Percentiles rank a stretch among this genome's conserved stretches.
These are phyloP conservation scores for Calvatia gigantea DNA, from an alignment of 768 basidiomycete genomes.

Conservation along the genomic window DNA sequence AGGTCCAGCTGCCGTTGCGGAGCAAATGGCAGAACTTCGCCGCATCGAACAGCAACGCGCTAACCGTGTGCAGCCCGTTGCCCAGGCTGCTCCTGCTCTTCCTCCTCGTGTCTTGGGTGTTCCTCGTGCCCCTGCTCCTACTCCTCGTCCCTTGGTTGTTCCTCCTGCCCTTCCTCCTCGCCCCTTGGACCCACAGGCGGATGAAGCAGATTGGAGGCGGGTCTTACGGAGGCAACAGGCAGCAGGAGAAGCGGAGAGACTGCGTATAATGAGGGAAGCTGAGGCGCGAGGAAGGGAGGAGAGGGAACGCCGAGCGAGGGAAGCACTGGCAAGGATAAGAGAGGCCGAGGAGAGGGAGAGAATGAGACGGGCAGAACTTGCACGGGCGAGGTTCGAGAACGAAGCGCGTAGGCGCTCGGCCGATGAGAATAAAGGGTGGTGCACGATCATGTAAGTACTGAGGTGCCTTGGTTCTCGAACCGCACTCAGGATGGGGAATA, in stretches of 20 bases:
- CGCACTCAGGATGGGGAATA: no score
- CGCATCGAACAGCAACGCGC: neutral
- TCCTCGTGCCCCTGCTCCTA: neutral
- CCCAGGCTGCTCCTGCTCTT: neutral
- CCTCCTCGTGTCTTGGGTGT: no score
- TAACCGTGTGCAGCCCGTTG: neutral
- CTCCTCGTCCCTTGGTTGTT: neutral
- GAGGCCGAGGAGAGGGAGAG: neutral
- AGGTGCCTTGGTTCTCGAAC: no score
- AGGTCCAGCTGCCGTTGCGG: neutral
- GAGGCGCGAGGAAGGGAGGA: neutral
- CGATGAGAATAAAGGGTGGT: constrained; percentile 7
- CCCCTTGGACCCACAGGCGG: neutral
- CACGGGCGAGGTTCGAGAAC: neutral
- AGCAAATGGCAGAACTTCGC: constrained; percentile 2
- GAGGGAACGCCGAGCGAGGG: neutral
- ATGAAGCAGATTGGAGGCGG: neutral
- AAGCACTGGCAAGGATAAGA: neutral
- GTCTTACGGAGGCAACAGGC: no score
- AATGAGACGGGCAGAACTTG: neutral
- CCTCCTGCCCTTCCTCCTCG: neutral
- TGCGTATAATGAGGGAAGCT: no score
- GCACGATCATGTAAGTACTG: constrained; percentile 2
- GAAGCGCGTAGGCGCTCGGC: neutral
- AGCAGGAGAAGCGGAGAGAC: no score